phyloP scores from a whole-genome alignment of 257 asterid species.

The Solanum medicagineum region DNA sequence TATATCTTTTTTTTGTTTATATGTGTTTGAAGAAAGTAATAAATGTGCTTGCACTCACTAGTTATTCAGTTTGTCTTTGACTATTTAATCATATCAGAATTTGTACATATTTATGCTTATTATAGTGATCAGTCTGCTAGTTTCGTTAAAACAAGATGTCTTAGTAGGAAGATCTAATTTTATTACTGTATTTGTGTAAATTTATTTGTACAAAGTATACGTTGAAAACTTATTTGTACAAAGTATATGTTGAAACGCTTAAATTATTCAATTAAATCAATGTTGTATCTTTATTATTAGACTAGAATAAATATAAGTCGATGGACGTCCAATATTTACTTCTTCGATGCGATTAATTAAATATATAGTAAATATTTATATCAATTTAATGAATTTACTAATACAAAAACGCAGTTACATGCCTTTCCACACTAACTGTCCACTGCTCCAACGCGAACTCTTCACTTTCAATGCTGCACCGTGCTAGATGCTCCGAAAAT shows the following conservation, averaged over 20 bases:
- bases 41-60: background rate
- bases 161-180: no score
- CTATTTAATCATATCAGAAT: no score
- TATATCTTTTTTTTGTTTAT: background rate
- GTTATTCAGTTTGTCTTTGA: background rate
- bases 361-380: no score
- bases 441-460: background rate
- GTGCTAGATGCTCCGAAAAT: no score
- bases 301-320: no score
- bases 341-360: no score
- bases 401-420: background rate
- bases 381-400: no score
- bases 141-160: background rate
- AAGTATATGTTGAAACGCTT: background rate
- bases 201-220: background rate
- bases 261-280: background rate
- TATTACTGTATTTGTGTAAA: no score
- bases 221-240: background rate
- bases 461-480: no score
- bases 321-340: no score
- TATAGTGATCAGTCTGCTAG: background rate
- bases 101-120: background rate
- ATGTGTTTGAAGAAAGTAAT: background rate
- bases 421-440: background rate
- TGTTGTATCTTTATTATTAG: background rate